phyloP scores from a whole-genome alignment of 768 basidiomycete genomes.

The Macrolepiota fuliginosa region DNA sequence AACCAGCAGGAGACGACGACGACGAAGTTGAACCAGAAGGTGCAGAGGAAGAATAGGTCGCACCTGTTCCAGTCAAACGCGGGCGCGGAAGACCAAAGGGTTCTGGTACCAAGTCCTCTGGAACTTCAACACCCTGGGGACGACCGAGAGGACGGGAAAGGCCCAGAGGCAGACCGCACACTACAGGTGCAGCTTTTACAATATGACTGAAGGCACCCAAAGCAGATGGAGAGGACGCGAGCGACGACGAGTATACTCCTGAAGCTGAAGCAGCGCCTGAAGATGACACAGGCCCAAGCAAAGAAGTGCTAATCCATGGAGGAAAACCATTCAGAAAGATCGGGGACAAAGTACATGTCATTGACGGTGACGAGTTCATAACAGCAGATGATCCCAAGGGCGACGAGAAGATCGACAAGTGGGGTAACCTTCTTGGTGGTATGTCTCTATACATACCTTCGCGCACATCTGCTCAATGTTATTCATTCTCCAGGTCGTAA shows the following conservation, averaged over 20 bases:
- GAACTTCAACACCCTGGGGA: conserved; percentile 7
- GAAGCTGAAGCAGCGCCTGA: conserved; percentile 23
- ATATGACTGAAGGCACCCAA: conserved; percentile 31
- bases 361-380: conserved; percentile 88
- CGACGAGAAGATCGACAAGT: conserved; percentile 85
- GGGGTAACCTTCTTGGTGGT: conserved; percentile 87
- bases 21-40: conserved; percentile 25
- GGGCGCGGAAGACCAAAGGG: conserved; percentile 12
- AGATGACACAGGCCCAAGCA: conserved; percentile 33
- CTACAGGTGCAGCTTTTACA: conserved; percentile 26
- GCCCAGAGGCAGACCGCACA: conserved; percentile 18
- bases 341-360: conserved; percentile 69
- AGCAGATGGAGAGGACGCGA: conserved; percentile 33
- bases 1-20: conserved; percentile 20
- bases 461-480: conserved; percentile 8
- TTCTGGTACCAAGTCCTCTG: conserved; percentile 2
- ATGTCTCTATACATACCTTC: conserved; percentile 22
- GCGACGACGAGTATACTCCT: conserved; percentile 31
- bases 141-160: conserved; percentile 35
- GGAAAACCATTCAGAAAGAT: conserved; percentile 75
- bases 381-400: conserved; percentile 84
- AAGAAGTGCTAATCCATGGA: conserved; percentile 43
- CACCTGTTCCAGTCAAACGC: conserved; percentile 12
- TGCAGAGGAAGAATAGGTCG: conserved; percentile 35
- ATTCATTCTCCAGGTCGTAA: conserved; percentile 56